These are phyloP conservation scores for Spongispora temasekensis DNA, from an alignment of 1,284 basidiomycete species.

Conservation along the genomic window DNA sequence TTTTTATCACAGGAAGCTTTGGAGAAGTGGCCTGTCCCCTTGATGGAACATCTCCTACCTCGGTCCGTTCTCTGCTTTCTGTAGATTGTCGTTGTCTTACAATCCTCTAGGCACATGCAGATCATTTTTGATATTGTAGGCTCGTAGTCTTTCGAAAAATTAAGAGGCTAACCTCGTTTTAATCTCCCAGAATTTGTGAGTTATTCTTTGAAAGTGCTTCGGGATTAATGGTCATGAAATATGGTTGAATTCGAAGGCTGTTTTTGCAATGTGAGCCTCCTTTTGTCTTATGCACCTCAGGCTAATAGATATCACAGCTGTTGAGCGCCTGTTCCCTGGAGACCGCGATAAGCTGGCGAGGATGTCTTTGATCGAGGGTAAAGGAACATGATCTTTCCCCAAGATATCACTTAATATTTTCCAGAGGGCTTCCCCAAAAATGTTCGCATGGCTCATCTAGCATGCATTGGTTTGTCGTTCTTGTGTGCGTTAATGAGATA, in stretches of 20 bases:
- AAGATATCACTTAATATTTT: conserved; percentile 1
- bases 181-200: conserved; percentile 50
- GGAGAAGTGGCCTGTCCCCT: conserved; percentile 87
- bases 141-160: conserved; percentile 12
- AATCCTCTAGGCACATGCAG: conserved; percentile 66
- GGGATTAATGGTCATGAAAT: not conserved
- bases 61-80: conserved; percentile 37
- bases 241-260: conserved; percentile 38
- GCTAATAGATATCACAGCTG: conserved; percentile 48
- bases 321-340: conserved; percentile 87
- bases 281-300: not conserved
- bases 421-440: conserved; percentile 83
- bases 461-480: conserved; percentile 60
- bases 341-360: conserved; percentile 77
- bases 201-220: not conserved
- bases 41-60: conserved; percentile 82
- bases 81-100: not conserved
- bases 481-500: not conserved
- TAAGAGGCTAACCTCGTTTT: conserved; percentile 8
- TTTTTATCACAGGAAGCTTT: conserved; percentile 57
- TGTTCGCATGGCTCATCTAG: conserved; percentile 87
- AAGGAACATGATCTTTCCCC: not conserved
- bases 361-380: conserved; percentile 90
- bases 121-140: conserved; percentile 88
- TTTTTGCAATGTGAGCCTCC: conserved; percentile 60